Conservation (phyloP, 2,329 filamentous ascomycete species). For the Alternaria infectoria region DNA sequence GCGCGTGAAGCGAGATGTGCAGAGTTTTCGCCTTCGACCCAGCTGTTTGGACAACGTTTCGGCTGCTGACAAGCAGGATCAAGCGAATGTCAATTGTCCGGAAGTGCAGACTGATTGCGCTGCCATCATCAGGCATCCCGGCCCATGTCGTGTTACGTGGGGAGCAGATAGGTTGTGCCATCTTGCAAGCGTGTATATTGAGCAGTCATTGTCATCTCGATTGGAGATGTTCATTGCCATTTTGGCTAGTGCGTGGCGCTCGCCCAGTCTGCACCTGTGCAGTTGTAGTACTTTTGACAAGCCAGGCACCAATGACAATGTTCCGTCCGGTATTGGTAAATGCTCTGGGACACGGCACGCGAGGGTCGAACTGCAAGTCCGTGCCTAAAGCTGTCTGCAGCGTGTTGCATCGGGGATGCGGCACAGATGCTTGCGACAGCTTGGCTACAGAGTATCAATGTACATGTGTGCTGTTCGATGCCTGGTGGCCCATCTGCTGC, state of each 20-base stretch:
- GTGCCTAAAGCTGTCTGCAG: constrained; percentile 21
- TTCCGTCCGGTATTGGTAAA: constrained; percentile 15
- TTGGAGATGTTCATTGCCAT: constrained; percentile 18
- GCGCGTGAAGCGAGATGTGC: constrained; percentile 25
- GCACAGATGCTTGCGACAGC: constrained; percentile 28
- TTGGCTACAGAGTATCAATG: constrained; percentile 17
- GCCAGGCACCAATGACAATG: constrained; percentile 31
- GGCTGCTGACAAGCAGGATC: constrained; percentile 17
- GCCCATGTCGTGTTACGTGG: constrained; percentile 3
- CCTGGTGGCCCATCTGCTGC: constrained; percentile 3
- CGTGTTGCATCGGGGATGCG: constrained; percentile 37
- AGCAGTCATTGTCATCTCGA: constrained; percentile 18
- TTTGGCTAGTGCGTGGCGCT: constrained; percentile 21
- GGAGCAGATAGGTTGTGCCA: constrained; percentile 19
- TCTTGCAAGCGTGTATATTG: constrained; percentile 7
- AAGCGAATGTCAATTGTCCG: constrained; percentile 16
- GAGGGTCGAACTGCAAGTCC: constrained; percentile 21
- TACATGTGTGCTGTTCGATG: constrained; percentile 15
- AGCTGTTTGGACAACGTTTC: constrained; percentile 30
- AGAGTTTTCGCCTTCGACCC: constrained; percentile 31
- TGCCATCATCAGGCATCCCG: constrained; percentile 13
- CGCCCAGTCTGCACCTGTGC: constrained; percentile 26
- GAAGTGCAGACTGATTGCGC: constrained; percentile 19
- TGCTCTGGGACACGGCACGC: constrained; percentile 21
- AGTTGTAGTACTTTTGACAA: constrained; percentile 25